Evolutionary conservation across 2,329 filamentous ascomycete species (phyloP).

Genomic region (Alternaria sp.): DNA sequence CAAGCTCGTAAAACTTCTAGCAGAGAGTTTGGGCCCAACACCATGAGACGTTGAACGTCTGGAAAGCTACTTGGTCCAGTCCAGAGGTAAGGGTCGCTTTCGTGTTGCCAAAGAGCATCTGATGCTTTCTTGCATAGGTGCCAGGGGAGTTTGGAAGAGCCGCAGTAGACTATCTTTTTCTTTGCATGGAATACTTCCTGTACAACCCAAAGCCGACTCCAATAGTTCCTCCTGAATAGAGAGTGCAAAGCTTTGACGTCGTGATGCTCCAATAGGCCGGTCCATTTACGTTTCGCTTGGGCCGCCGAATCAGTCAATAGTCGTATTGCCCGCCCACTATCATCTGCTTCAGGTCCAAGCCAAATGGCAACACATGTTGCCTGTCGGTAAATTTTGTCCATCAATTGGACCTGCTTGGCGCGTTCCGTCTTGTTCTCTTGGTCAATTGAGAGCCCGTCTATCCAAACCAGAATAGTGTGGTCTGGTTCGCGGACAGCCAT

Average conservation of each 20-base stretch:
- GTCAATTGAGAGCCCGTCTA: not conserved
- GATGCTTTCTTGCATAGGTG: not conserved
- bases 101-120: not conserved
- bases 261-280: too few species aligned
- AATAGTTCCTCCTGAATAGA: not conserved
- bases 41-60: not conserved
- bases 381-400: not conserved
- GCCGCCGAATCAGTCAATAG: too few species aligned
- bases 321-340: not conserved
- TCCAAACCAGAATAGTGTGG: not conserved
- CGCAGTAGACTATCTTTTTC: not conserved
- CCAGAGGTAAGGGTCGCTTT: not conserved
- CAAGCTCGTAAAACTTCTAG: not conserved
- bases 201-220: not conserved
- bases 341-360: not conserved
- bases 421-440: not conserved
- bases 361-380: not conserved
- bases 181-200: fast-evolving
- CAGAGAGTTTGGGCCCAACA: not conserved
- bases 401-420: not conserved
- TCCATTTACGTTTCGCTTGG: too few species aligned
- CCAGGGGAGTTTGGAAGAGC: not conserved
- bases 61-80: not conserved
- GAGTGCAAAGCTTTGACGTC: not conserved
- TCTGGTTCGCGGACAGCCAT: not conserved